phyloP scores from a whole-genome alignment of 768 basidiomycete genomes.

The Polyporus arcularius region DNA sequence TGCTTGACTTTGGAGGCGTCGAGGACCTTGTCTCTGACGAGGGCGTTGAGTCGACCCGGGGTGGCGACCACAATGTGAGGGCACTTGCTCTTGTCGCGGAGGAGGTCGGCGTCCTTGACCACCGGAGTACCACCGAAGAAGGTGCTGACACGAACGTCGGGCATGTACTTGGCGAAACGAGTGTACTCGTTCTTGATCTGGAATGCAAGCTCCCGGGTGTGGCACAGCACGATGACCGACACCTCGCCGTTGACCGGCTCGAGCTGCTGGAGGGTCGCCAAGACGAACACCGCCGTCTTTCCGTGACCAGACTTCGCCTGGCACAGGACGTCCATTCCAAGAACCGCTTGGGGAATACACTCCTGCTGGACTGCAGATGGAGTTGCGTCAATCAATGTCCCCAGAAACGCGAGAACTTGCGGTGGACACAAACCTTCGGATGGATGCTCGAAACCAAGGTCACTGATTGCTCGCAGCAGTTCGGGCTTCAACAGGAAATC shows the following conservation, averaged over 20 bases:
- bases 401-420: not conserved
- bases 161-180: conserved; percentile 99
- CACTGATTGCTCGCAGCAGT: conserved; percentile 94
- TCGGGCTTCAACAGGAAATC: conserved; percentile 99
- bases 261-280: conserved; percentile 96
- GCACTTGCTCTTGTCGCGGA: conserved; percentile 96
- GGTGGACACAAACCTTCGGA: conserved; percentile 77
- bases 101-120: conserved; percentile 87
- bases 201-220: conserved; percentile 98
- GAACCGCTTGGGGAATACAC: conserved; percentile 98
- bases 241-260: conserved; percentile 99
- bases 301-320: conserved; percentile 99
- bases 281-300: conserved; percentile 98
- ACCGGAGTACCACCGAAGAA: conserved; percentile 98
- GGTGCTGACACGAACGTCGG: conserved; percentile 94
- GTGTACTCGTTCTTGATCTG: conserved; percentile 99
- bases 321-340: conserved; percentile 99
- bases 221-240: conserved; percentile 95
- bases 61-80: conserved; percentile 99
- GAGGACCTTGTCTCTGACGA: conserved; percentile 92
- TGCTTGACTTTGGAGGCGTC: conserved; percentile 97
- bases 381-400: conserved; percentile 1
- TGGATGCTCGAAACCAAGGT: conserved; percentile 99
- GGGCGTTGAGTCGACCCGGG: conserved; percentile 94
- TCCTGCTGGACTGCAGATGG: conserved; percentile 90